A percentile compares a stretch with the other conserved stretches of the same genome.
Evolutionary conservation across 2,329 filamentous ascomycete genomes (phyloP).

Genomic region (Pochonia chlamydosporia): DNA sequence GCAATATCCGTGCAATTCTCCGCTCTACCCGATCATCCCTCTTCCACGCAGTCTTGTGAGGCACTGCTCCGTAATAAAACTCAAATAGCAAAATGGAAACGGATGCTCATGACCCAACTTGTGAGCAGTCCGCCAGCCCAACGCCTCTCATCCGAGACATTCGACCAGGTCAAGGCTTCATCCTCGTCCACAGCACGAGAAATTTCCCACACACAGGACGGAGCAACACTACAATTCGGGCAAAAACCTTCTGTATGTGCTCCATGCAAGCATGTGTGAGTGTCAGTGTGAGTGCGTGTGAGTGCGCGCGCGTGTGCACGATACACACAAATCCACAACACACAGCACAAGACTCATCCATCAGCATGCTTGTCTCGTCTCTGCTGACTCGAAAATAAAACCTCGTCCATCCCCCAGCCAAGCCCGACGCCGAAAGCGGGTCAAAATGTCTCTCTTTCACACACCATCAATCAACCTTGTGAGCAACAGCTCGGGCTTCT

Average conservation of each 20-base stretch:
- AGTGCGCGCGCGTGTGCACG: neutral
- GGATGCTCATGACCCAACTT: neutral
- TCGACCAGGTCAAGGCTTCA: neutral
- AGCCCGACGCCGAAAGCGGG: constrained; percentile 1
- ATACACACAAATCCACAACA: neutral
- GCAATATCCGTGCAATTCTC: neutral
- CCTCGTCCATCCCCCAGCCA: neutral
- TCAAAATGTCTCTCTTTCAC: constrained; percentile 9
- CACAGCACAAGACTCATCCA: constrained; percentile 2
- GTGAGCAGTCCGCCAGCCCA: neutral
- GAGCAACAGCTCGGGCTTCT: neutral
- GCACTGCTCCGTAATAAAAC: neutral
- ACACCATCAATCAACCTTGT: constrained; percentile 3
- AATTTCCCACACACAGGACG: neutral
- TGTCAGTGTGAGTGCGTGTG: neutral
- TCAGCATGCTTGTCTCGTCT: constrained; percentile 4
- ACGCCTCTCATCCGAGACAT: neutral
- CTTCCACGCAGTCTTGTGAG: neutral
- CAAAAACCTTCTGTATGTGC: too few relatives aligned
- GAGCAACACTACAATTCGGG: neutral
- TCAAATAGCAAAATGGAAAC: neutral
- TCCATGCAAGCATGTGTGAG: too few relatives aligned
- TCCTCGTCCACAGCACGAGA: neutral
- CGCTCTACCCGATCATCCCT: neutral
- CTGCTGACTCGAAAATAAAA: constrained; percentile 5